Evolutionary conservation across 768 basidiomycete species (phyloP).

Genomic region (Tricholoma sp.): DNA sequence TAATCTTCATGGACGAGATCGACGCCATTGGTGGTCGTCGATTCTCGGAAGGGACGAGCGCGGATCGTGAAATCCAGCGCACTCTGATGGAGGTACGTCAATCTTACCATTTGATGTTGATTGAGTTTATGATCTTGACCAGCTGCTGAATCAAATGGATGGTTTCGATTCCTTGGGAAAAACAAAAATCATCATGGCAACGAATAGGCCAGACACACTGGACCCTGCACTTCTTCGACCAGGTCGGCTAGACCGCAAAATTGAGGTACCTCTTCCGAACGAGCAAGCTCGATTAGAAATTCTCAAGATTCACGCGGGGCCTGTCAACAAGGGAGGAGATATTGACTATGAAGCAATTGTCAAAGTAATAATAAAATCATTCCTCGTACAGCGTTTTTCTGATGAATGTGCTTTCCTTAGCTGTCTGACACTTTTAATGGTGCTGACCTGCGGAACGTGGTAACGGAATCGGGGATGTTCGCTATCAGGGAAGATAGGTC

Average conservation of each 20-base stretch:
- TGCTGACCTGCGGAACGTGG: conserved; percentile 91
- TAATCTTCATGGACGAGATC: conserved; percentile 98
- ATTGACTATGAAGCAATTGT: conserved; percentile 99
- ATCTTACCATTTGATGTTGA: neutral
- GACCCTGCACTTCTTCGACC: conserved; percentile 96
- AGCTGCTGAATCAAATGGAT: conserved; percentile 99
- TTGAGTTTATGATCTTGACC: conserved; percentile 2
- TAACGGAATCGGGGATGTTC: conserved; percentile 97
- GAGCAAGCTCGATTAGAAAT: conserved; percentile 96
- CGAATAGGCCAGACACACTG: conserved; percentile 95
- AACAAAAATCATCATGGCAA: conserved; percentile 99
- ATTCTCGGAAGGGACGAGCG: conserved; percentile 93
- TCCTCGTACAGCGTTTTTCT: neutral
- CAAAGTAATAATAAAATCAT: conserved; percentile 48
- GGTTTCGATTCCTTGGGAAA: conserved; percentile 95
- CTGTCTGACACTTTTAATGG: conserved; percentile 93
- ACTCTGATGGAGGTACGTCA: conserved; percentile 83
- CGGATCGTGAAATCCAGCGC: conserved; percentile 97
- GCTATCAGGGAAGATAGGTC: conserved; percentile 94
- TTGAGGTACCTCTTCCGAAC: conserved; percentile 96
- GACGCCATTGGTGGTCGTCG: conserved; percentile 92
- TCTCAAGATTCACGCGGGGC: conserved; percentile 92
- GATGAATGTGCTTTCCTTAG: conserved; percentile 26
- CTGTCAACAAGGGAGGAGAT: conserved; percentile 92
- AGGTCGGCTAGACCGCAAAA: conserved; percentile 94